Evolutionary conservation across 768 basidiomycete species (phyloP).

Genomic region (Russula foetens): DNA sequence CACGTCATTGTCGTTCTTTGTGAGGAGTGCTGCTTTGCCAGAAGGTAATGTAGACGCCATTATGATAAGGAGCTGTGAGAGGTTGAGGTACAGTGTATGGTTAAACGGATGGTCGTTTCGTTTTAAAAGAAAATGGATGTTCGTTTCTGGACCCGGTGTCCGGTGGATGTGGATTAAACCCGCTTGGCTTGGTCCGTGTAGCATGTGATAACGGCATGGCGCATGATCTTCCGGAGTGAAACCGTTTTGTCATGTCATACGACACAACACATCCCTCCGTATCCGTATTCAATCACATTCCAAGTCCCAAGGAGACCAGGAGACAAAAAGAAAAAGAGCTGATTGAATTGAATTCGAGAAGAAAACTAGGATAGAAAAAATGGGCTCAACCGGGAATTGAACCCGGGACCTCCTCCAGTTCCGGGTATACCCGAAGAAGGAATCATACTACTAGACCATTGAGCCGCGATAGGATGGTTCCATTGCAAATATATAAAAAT

Average conservation of each 20-base stretch:
- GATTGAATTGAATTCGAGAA: background rate
- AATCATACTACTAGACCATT: conserved; percentile 32
- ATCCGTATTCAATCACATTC: too few relatives aligned
- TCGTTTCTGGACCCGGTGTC: too few relatives aligned
- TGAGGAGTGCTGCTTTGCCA: conserved; percentile 31
- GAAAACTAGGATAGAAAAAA: conserved; percentile 1
- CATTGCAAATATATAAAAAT: background rate
- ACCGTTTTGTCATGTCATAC: too few relatives aligned
- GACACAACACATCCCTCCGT: too few relatives aligned
- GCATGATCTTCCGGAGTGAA: too few relatives aligned
- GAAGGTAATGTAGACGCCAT: conserved; percentile 21
- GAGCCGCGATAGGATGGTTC: conserved; percentile 13
- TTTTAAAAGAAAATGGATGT: too few relatives aligned
- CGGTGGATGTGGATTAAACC: too few relatives aligned
- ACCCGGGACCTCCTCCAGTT: conserved; percentile 33
- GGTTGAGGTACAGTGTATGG: background rate
- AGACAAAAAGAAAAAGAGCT: background rate
- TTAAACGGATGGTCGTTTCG: background rate
- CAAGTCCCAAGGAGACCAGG: too few relatives aligned
- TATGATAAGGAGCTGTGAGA: background rate
- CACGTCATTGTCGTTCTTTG: conserved; percentile 76
- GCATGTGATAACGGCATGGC: too few relatives aligned
- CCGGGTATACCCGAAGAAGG: conserved; percentile 26
- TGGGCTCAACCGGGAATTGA: conserved; percentile 36
- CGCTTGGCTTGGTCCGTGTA: too few relatives aligned